These are phyloP conservation scores for Colletotrichum endophyticum DNA, from an alignment of 2,329 filamentous ascomycete species.

Conservation along the genomic window DNA sequence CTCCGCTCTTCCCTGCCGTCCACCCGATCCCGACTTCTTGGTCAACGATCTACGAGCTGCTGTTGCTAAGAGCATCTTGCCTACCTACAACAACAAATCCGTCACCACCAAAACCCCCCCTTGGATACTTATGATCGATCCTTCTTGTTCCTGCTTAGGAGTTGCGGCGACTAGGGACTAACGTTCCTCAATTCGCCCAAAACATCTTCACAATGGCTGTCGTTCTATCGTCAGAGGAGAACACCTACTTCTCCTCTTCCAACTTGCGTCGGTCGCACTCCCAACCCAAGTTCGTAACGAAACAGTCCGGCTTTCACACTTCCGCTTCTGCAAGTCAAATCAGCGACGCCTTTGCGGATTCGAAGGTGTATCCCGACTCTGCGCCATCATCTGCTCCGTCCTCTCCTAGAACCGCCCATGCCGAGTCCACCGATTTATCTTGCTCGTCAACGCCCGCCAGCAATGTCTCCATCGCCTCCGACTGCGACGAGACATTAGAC, in stretches of 20 bases:
- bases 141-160: not conserved
- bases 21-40: conserved; percentile 11
- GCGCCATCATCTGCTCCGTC: conserved; percentile 60
- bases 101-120: not conserved
- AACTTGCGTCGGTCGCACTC: conserved; percentile 65
- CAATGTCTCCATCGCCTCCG: conserved; percentile 65
- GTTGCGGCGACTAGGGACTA: conserved; percentile 13
- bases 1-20: not conserved
- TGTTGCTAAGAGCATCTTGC: not conserved
- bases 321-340: conserved; percentile 52
- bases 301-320: conserved; percentile 45
- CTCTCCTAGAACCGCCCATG: conserved; percentile 56
- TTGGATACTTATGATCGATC: conserved; percentile 8
- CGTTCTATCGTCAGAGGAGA: conserved; percentile 62
- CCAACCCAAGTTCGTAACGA: conserved; percentile 58
- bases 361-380: conserved; percentile 49
- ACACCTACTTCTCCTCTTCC: conserved; percentile 58
- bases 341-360: conserved; percentile 49
- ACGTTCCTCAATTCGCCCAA: conserved; percentile 12
- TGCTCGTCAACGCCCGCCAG: conserved; percentile 68
- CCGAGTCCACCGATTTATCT: conserved; percentile 61
- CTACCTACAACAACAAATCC: not conserved
- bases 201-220: conserved; percentile 52
- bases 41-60: conserved; percentile 8
- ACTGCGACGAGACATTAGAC: conserved; percentile 51